Evolutionary conservation across 768 basidiomycete genomes (phyloP).

Genomic region (Lentinula boryana): DNA sequence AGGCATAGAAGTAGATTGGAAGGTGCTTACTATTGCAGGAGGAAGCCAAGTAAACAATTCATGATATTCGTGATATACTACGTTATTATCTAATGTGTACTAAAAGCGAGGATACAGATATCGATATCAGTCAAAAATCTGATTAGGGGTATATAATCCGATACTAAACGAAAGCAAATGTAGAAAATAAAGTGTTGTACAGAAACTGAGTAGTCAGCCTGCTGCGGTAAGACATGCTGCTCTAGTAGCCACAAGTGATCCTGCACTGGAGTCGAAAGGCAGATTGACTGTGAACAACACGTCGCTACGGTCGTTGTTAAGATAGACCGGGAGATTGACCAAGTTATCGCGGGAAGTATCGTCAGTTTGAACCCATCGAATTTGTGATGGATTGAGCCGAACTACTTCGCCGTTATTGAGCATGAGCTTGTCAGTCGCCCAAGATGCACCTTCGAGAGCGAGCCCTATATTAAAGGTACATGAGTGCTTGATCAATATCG

Average conservation of each 20-base stretch:
- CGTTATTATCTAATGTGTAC: background rate
- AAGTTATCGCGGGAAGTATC: slow-evolving; percentile 31
- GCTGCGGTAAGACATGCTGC: slow-evolving; percentile 90
- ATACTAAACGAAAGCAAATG: background rate
- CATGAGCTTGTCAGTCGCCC: slow-evolving; percentile 61
- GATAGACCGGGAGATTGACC: slow-evolving; percentile 87
- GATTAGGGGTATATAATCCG: slow-evolving; percentile 12
- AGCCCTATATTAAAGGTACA: slow-evolving; percentile 48
- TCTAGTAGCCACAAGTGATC: slow-evolving; percentile 73
- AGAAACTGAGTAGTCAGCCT: slow-evolving; percentile 29
- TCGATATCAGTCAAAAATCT: background rate
- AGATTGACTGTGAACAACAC: slow-evolving; percentile 88
- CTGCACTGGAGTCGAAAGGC: slow-evolving; percentile 63
- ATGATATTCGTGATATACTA: background rate
- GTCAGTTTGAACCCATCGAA: slow-evolving; percentile 75
- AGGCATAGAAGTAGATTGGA: slow-evolving; percentile 86
- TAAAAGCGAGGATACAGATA: background rate
- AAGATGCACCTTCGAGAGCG: slow-evolving; percentile 80
- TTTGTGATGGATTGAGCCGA: slow-evolving; percentile 72
- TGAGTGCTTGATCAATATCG: background rate
- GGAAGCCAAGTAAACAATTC: slow-evolving; percentile 30
- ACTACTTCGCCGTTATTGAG: slow-evolving; percentile 85
- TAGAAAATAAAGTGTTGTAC: background rate
- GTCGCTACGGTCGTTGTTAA: slow-evolving; percentile 85
- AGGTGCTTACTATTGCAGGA: slow-evolving; percentile 62